A percentile compares a stretch with the other conserved stretches of the same genome.
phyloP scores from a whole-genome alignment of 1,139 yeast species.

The Diutina pseudorugosa region DNA sequence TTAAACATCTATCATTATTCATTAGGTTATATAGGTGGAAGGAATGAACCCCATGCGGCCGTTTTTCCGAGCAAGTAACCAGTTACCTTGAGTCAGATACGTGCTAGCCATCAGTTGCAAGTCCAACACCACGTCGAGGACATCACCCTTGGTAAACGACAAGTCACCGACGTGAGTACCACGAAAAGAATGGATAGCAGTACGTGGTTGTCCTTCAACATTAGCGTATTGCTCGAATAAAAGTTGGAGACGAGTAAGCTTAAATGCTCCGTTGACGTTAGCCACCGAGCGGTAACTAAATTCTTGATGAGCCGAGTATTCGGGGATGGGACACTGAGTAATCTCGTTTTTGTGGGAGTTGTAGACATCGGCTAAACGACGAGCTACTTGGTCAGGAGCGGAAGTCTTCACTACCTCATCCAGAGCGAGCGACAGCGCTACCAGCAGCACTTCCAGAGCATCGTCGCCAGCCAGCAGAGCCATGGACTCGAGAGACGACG shows the following conservation, averaged over 20 bases:
- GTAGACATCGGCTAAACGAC: constrained; percentile 16
- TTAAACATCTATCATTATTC: neutral
- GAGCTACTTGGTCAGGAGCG: constrained; percentile 6
- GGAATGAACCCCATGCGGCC: constrained; percentile 32
- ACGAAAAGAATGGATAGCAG: constrained; percentile 19
- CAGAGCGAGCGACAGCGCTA: neutral
- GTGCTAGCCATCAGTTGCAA: constrained; percentile 18
- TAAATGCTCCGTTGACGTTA: neutral
- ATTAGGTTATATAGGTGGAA: constrained; percentile 11
- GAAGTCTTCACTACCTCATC: constrained; percentile 4
- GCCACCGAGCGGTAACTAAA: neutral
- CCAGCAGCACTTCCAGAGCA: neutral
- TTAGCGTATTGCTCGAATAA: neutral
- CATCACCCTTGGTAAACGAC: constrained; percentile 24
- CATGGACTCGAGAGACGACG: neutral
- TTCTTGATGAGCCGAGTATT: neutral
- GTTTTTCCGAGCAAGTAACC: constrained; percentile 20
- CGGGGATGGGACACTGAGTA: constrained; percentile 15
- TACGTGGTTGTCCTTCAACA: neutral
- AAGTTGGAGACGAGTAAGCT: neutral
- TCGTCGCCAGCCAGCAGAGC: neutral
- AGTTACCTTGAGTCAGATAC: constrained; percentile 15
- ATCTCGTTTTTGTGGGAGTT: constrained; percentile 26
- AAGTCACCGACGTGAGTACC: constrained; percentile 30
- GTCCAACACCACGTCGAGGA: constrained; percentile 22